Conservation (phyloP, 169 alveolate genomes). For the Pseudocohnilembus persalinus region DNA sequence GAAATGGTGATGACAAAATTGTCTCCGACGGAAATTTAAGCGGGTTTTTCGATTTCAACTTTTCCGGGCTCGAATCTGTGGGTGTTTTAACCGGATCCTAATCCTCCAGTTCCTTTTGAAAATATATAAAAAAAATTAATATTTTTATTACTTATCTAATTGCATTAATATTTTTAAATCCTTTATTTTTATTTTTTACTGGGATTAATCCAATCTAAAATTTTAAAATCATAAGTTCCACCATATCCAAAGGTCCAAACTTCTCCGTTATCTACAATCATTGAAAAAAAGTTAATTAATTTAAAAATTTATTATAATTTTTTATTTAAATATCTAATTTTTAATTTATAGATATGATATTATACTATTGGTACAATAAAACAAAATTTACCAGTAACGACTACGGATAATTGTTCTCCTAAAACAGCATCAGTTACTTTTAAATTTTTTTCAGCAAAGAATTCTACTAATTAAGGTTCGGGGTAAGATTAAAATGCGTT, state of each 20-base stretch:
- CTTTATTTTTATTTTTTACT: constrained; percentile 6
- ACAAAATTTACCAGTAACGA: constrained; percentile 27
- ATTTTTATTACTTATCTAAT: not conserved
- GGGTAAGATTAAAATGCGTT: constrained; percentile 1
- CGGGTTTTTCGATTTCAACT: not conserved
- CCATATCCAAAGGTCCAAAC: constrained; percentile 68
- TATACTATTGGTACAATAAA: not conserved
- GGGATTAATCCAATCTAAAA: constrained; percentile 7
- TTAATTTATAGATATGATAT: too few species aligned
- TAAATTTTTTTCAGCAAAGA: constrained; percentile 31
- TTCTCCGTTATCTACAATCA: constrained; percentile 40
- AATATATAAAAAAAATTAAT: not conserved
- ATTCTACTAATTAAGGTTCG: constrained; percentile 29
- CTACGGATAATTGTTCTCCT: constrained; percentile 55
- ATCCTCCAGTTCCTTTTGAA: constrained; percentile 6
- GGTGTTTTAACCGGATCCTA: constrained; percentile 14
- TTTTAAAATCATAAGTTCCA: constrained; percentile 8
- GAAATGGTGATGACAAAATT: constrained; percentile 29
- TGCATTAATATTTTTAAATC: constrained; percentile 24
- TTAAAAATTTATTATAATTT: too few species aligned
- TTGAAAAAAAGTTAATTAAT: too few species aligned
- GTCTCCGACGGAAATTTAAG: constrained; percentile 14
- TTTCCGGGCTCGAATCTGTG: constrained; percentile 12
- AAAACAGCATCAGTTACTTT: constrained; percentile 37
- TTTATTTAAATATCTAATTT: too few species aligned